phyloP scores from a whole-genome alignment of 2,329 filamentous ascomycete species.

The Neofusicoccum parvum region DNA sequence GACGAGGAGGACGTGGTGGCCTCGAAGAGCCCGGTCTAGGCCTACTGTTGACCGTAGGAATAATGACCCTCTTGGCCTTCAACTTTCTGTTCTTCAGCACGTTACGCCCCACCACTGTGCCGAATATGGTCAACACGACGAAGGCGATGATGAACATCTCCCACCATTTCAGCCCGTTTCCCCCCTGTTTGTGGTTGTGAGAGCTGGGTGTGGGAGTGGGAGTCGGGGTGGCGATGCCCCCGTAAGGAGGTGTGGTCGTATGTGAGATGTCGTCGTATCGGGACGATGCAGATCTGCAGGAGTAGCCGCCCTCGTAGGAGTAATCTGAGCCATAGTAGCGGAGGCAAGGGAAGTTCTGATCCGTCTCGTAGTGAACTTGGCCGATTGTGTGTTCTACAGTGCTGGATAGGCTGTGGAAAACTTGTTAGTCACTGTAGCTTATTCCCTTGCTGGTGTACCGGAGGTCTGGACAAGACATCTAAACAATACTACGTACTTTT shows the following conservation, averaged over 20 bases:
- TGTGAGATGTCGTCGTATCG: background rate
- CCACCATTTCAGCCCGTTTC: background rate
- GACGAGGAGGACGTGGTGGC: no score
- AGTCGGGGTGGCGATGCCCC: background rate
- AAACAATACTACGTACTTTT: background rate
- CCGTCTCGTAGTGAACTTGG: background rate
- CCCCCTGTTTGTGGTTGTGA: no score
- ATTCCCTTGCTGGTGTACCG: background rate
- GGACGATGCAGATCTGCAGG: background rate
- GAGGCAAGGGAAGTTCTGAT: background rate
- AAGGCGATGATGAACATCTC: background rate
- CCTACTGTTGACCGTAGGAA: background rate
- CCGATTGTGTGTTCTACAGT: background rate
- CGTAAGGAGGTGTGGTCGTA: background rate
- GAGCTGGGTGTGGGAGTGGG: background rate
- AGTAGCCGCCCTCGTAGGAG: constrained; percentile 3
- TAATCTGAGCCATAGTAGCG: background rate
- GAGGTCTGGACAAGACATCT: no score
- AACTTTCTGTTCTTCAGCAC: background rate
- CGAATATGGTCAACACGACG: background rate
- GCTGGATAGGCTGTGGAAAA: background rate
- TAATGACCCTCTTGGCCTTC: background rate
- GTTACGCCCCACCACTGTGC: background rate
- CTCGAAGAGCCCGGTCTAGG: no score
- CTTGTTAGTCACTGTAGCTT: background rate